A percentile compares a stretch with the other conserved stretches of the same genome.
These are phyloP conservation scores for Eucalyptus erythrocorys DNA, from an alignment of 345 rosid species.

Conservation along the genomic window DNA sequence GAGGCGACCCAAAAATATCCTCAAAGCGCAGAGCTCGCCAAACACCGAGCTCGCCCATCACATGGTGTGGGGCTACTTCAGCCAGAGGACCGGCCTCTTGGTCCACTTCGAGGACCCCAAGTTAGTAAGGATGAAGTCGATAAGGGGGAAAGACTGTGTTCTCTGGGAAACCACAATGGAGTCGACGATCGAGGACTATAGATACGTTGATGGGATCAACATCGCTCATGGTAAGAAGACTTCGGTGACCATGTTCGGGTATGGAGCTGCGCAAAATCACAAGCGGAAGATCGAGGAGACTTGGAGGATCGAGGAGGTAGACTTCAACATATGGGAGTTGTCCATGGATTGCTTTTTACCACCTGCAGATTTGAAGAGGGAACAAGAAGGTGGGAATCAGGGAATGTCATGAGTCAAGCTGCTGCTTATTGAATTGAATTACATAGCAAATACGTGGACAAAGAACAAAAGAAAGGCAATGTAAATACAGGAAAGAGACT, in stretches of 20 bases:
- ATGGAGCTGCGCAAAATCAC: constrained; percentile 54
- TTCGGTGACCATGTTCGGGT: constrained; percentile 40
- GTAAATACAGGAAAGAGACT: neutral
- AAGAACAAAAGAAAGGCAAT: neutral
- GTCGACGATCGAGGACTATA: constrained; percentile 52
- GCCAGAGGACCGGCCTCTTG: constrained; percentile 81
- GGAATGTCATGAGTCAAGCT: neutral
- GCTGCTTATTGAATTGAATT: neutral
- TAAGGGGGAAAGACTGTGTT: constrained; percentile 21
- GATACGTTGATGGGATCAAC: constrained; percentile 48
- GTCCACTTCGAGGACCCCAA: constrained; percentile 63
- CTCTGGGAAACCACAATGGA: constrained; percentile 88
- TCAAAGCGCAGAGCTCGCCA: constrained; percentile 53
- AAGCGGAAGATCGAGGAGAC: constrained; percentile 74
- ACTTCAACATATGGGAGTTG: constrained; percentile 75
- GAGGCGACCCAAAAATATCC: constrained; percentile 38
- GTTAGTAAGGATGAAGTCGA: constrained; percentile 51
- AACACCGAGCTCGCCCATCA: constrained; percentile 75
- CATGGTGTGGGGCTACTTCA: constrained; percentile 84
- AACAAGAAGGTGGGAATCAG: constrained; percentile 14
- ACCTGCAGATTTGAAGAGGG: constrained; percentile 66
- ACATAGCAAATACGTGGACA: neutral
- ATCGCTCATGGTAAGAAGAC: constrained; percentile 74
- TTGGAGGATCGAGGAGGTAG: constrained; percentile 92
- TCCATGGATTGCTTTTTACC: constrained; percentile 70